Base-by-base conservation (phyloP, 805 yeast genomes). In the Scheffersomyces lignosus region DNA sequence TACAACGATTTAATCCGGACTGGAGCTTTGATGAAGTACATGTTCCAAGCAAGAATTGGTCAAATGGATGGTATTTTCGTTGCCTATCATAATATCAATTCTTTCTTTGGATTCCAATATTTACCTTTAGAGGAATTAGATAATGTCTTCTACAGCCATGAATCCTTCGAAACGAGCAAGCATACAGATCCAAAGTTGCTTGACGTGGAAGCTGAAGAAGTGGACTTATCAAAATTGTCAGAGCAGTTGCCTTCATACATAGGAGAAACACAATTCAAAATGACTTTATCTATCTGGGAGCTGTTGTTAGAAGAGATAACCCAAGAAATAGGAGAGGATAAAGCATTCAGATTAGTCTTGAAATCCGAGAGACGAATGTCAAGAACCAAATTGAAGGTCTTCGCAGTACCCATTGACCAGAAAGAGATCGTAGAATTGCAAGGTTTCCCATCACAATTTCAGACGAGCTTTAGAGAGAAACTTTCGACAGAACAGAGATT, bases 21-120 rank as follows among this genome's bases (percentile, higher is more conserved):
- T 2, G 72, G 70, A 2, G 83, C 93, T 0, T 62, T 91, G 62
- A 66, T 91, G 48, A 91, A 91, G 62, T 91, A 91, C 54, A 76
- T 86, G 2, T 70, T 91, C 47, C 98, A 93, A 60, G 98, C 96
- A 0, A 72, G 97, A 44, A 85, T 91, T 28, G 99, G 98, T 3
- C 81, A 85, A 50, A 91, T 93, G 98, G 97, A 90, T 60, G 99
- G 99, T 4, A 87, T 93, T 2, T 88, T 87, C 48, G 72, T 91
- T 12, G 96, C 96, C 0, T 91, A 82, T 58, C 99, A 91, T 59
- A 91, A 90, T 57, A 75, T 88, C 34, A 71, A 77, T 20, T 67
- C 80, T 32, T 76, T 90, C 49, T 87, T 91, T 61, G 99, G 97
- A 3, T 93, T 89, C 60, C 91, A 89, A 58, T 91, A 91, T 58